Percentiles rank a stretch among this genome's conserved stretches.
These are phyloP conservation scores for Mortierella sp. DNA, from an alignment of 371 early-diverging fungal genomes.

Conservation along the genomic window DNA sequence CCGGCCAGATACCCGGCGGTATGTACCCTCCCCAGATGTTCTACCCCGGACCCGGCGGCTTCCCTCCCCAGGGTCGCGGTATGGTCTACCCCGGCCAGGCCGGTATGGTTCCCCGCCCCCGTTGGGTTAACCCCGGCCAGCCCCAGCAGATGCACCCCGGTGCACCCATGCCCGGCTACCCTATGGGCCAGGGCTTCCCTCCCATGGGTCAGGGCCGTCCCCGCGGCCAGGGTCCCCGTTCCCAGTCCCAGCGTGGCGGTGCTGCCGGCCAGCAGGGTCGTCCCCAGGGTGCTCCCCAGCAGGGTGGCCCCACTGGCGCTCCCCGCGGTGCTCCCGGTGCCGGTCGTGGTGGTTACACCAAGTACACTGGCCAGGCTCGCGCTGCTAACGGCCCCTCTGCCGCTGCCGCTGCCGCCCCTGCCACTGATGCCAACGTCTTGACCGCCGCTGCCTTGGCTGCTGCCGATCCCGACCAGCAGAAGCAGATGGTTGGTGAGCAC, in stretches of 20 bases:
- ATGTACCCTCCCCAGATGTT: slow-evolving; percentile 67
- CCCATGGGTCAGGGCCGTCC: slow-evolving; percentile 59
- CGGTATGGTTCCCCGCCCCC: no score
- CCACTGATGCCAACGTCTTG: slow-evolving; percentile 68
- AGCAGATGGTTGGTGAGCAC: slow-evolving; percentile 96
- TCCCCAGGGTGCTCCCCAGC: slow-evolving; percentile 57
- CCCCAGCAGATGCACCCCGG: no score
- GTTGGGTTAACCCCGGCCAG: no score
- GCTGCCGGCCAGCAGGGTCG: slow-evolving; percentile 59
- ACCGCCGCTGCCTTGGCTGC: slow-evolving; percentile 88
- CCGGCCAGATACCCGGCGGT: slow-evolving; percentile 57
- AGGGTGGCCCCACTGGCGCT: slow-evolving; percentile 50
- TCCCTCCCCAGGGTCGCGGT: slow-evolving; percentile 54
- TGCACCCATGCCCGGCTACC: no score
- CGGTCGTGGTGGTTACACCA: slow-evolving; percentile 69
- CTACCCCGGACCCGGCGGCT: no score
- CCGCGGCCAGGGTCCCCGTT: slow-evolving; percentile 53
- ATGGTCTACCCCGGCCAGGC: no score
- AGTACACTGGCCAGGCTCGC: slow-evolving; percentile 67
- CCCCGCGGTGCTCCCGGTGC: slow-evolving; percentile 56
- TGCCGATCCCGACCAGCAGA: slow-evolving; percentile 89
- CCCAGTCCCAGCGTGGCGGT: slow-evolving; percentile 57
- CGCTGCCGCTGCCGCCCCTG: slow-evolving; percentile 54
- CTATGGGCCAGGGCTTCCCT: slow-evolving; percentile 61
- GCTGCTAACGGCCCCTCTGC: slow-evolving; percentile 54